Evolutionary conservation across 176 grass and related monocot genomes (phyloP).

Genomic region (Olyra latifolia): DNA sequence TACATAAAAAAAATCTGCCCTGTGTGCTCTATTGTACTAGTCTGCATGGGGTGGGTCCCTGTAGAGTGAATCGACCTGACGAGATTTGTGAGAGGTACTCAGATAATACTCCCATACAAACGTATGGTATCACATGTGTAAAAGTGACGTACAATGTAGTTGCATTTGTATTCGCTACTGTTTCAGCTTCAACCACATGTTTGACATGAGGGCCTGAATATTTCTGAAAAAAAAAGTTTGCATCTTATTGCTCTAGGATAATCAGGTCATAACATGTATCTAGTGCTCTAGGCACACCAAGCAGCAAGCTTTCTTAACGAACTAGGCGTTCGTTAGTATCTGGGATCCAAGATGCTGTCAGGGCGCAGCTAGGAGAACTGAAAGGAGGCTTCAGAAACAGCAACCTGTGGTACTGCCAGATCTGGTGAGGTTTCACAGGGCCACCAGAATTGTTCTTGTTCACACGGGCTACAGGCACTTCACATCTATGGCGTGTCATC

Average conservation of each 20-base stretch:
- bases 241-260: background rate
- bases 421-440: conserved; percentile 22
- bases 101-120: background rate
- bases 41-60: background rate
- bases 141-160: background rate
- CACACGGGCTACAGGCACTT: conserved; percentile 11
- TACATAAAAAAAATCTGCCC: no score
- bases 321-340: background rate
- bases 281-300: conserved; percentile 16
- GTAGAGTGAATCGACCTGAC: background rate
- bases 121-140: background rate
- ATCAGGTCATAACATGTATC: background rate
- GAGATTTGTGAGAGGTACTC: background rate
- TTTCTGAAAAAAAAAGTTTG: background rate
- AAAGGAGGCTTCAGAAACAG: background rate
- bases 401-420: background rate
- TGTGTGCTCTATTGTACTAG: background rate
- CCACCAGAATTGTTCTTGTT: conserved; percentile 16
- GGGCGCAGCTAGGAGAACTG: conserved; percentile 5
- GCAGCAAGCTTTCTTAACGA: conserved; percentile 6
- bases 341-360: background rate
- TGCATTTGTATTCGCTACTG: background rate
- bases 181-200: conserved; percentile 26
- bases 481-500: conserved; percentile 32
- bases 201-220: conserved; percentile 22